Base-by-base conservation (phyloP, 2,329 filamentous ascomycete species). In the Arthrobotrys conoides region DNA sequence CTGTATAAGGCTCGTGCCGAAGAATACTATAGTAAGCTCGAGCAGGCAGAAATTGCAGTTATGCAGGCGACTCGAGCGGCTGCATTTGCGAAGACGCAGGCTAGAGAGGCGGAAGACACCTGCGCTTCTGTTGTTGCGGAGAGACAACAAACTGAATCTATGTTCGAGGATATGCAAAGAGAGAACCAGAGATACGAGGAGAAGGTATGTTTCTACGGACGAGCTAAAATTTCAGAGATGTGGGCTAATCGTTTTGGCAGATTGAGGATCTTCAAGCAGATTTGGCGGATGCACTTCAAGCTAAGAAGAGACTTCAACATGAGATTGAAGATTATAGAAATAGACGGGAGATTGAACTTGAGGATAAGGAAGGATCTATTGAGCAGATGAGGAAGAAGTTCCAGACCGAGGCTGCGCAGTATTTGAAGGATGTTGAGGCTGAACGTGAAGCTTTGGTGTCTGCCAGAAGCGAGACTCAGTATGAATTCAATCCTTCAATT, bases 341-440 rank as follows among this genome's bases (percentile, higher is more conserved):
- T 83, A 94, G 97, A 85, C 90, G 95, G 57, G 94, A 94, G 73
- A 97, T 97, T 84, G 96, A 98, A 82, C 93, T 98, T 71, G 96
- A 98, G 84, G 95, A 99, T 85, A 97, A 96, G 84, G 95, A 98
- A 85, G 91, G 91, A 9, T 96, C 93, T 81, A 92, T 97, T 89
- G 96, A 99, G 85, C 95, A 98, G 85, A 97, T 95, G 51, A 90
- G 95, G 83, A 96, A 95, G 87, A 99, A 98, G 87, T 99, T 98
- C 84, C 96, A 98, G 84, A 89, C 91, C 49, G 95, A 99, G 84
- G 93, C 97, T 83, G 92, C 93, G 16, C 92, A 92, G 3, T 87
- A 98, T 61, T 96, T 92, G 66, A 94, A 94, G 82, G 96, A 99
- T 85, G 90, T 99, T 27, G 95, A 98, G 83, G 89, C 97, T 79